These are phyloP conservation scores for Decorospora gaudefroyi DNA, from an alignment of 2,329 filamentous ascomycete species.

Conservation along the genomic window DNA sequence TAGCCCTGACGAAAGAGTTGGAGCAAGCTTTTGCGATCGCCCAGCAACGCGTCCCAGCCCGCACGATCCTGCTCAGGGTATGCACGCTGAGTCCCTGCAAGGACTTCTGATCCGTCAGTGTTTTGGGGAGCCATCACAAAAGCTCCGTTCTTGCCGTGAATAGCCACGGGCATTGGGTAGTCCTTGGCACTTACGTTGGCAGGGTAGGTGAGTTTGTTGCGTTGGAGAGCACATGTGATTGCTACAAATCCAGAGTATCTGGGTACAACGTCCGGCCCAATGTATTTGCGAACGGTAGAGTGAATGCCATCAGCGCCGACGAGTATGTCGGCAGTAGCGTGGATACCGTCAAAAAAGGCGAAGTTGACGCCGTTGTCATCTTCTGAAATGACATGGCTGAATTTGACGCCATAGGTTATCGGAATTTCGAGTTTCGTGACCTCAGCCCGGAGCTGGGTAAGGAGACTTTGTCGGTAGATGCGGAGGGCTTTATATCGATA, in stretches of 20 bases:
- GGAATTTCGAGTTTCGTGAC: conserved; percentile 49
- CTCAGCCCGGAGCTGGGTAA: conserved; percentile 53
- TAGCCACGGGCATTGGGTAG: conserved; percentile 37
- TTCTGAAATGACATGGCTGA: conserved; percentile 46
- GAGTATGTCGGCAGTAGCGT: conserved; percentile 51
- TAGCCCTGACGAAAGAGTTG: conserved; percentile 11
- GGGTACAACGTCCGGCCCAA: conserved; percentile 55
- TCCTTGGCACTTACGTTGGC: conserved; percentile 5
- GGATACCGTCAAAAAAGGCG: conserved; percentile 55
- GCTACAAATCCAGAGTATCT: conserved; percentile 57
- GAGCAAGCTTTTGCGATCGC: conserved; percentile 33
- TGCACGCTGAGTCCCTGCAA: conserved; percentile 46
- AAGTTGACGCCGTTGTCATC: conserved; percentile 50
- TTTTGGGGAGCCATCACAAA: conserved; percentile 49
- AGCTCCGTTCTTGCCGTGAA: conserved; percentile 44
- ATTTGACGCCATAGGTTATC: conserved; percentile 56
- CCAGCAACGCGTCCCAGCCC: conserved; percentile 42
- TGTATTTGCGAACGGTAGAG: conserved; percentile 58
- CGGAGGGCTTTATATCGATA: conserved; percentile 61
- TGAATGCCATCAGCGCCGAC: conserved; percentile 66
- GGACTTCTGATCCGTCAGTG: conserved; percentile 39
- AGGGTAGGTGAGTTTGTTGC: conserved; percentile 6
- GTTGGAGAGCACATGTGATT: conserved; percentile 42
- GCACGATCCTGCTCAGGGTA: conserved; percentile 39
- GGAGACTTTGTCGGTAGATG: conserved; percentile 58